Percentiles rank a stretch among this genome's conserved stretches.
Conservation (phyloP, 2,329 filamentous ascomycete species). For the Kalmusia sp. region DNA sequence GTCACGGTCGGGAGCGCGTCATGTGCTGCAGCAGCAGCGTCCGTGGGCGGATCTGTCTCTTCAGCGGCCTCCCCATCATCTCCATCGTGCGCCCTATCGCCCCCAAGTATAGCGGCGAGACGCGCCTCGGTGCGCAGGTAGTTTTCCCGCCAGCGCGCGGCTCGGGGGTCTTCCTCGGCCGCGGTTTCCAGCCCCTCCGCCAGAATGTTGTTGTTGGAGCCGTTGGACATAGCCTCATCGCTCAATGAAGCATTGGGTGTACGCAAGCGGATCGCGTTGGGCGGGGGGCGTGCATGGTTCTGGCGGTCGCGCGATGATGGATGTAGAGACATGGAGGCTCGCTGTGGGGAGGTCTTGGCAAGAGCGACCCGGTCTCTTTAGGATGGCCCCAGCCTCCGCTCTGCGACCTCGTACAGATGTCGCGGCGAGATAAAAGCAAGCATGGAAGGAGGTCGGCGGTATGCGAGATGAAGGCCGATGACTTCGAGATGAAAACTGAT, state of each 20-base stretch:
- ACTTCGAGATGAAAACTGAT: constrained; percentile 42
- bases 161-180: constrained; percentile 55
- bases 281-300: constrained; percentile 50
- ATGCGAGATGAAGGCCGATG: constrained; percentile 35
- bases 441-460: constrained; percentile 46
- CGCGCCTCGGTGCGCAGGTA: constrained; percentile 80
- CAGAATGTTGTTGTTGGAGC: constrained; percentile 44
- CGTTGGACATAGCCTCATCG: constrained; percentile 51
- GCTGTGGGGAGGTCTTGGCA: constrained; percentile 34
- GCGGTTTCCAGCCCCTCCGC: constrained; percentile 50
- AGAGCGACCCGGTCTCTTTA: constrained; percentile 7
- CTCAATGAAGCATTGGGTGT: constrained; percentile 52
- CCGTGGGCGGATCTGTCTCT: constrained; percentile 29
- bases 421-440: constrained; percentile 46
- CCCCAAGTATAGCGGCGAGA: constrained; percentile 76
- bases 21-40: constrained; percentile 44
- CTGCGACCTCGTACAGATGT: constrained; percentile 51
- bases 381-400: constrained; percentile 7
- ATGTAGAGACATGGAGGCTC: constrained; percentile 43
- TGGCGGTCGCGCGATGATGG: constrained; percentile 51
- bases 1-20: constrained; percentile 56
- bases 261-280: constrained; percentile 48
- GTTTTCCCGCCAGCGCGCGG: constrained; percentile 73
- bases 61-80: constrained; percentile 32
- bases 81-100: constrained; percentile 36